Evolutionary conservation across 495 filamentous ascomycete species (phyloP).

Genomic region (Annulohypoxylon stygium): DNA sequence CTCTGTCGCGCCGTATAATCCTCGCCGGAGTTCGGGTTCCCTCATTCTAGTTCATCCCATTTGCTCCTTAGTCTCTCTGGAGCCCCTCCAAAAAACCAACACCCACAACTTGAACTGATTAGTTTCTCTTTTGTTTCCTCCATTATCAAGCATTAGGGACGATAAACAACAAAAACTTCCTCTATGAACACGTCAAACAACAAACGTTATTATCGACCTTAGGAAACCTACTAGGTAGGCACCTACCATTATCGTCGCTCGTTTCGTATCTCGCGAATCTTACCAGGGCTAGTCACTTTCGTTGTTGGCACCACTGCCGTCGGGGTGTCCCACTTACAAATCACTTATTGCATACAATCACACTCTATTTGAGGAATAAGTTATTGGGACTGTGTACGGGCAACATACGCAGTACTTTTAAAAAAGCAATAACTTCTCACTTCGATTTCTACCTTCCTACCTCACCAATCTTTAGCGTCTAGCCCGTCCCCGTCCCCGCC

Average conservation of each 20-base stretch:
- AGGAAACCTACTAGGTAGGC: not conserved
- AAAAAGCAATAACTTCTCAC: not conserved
- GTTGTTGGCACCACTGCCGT: slow-evolving; percentile 4
- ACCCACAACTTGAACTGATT: slow-evolving; percentile 2
- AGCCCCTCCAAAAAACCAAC: slow-evolving; percentile 20
- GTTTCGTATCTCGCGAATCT: slow-evolving; percentile 7
- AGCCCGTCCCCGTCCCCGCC: not conserved
- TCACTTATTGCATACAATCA: slow-evolving; percentile 21
- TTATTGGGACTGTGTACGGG: not conserved
- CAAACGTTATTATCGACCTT: not conserved
- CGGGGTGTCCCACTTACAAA: slow-evolving; percentile 13
- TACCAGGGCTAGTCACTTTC: slow-evolving; percentile 12
- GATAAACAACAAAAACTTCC: not conserved
- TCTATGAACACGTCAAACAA: not conserved
- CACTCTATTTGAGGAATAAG: slow-evolving; percentile 21
- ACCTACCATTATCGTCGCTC: not conserved
- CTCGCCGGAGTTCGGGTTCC: slow-evolving; percentile 26
- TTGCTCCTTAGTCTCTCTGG: slow-evolving; percentile 1
- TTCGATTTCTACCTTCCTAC: slow-evolving; percentile 3
- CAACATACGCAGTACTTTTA: slow-evolving; percentile 6
- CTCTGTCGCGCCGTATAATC: slow-evolving; percentile 25
- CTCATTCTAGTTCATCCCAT: slow-evolving; percentile 36
- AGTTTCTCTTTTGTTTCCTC: slow-evolving; percentile 11
- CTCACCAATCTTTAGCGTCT: not conserved
- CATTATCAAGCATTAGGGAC: not conserved